Evolutionary conservation across 2,329 filamentous ascomycete species (phyloP), one percentile per base, ranked within the genome.

Genomic region (Anthostomella pinea): DNA sequence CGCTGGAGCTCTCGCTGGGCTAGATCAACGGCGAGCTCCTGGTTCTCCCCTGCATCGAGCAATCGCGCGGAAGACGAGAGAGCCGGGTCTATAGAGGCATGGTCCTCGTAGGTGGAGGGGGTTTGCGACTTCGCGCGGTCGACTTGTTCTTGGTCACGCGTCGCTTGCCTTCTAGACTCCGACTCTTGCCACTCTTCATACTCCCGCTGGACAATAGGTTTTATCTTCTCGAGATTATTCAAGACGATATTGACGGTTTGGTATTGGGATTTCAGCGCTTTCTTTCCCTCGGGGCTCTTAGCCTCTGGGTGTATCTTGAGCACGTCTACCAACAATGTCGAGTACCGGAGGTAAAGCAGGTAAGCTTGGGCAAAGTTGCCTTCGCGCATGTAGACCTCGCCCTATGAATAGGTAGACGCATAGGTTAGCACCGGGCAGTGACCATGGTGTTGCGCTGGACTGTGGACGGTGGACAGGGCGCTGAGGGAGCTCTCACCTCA

Each of bases 351-450:
- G n/a, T 95, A 77, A 41, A 97, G 80, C 36, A 96, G 76, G 62
- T 95, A 98, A 4, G 91, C 87, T 57, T 93, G 85, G 52, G 89
- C 80, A 47, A 88, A 80, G 63, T 96, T 90, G 54, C 84, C 83
- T 63, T 97, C 91, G 26, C 77, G 76, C 54, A 93, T 76, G 58
- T 95, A 95, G 52, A 91, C 87, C 33, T 79, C 74, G 14, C 88
- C 90, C 87, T 96, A 56, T 20, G 7, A 41, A 56, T 34, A 57
- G 53, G 25, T 18, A 25, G 30, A 21, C n/a, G 17, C 30, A 32
- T 15, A 19, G 20, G 18, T 19, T 15, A 33, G 18, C n/a, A n/a
- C 8, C 4, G 15, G 11, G 11, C 8, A 6, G n/a, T 33, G 18
- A 11, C n/a, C n/a, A n/a, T n/a, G n/a, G n/a, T n/a, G n/a, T n/a